These are phyloP conservation scores for Naganishia friedmannii DNA, from an alignment of 768 basidiomycete genomes.

Conservation along the genomic window DNA sequence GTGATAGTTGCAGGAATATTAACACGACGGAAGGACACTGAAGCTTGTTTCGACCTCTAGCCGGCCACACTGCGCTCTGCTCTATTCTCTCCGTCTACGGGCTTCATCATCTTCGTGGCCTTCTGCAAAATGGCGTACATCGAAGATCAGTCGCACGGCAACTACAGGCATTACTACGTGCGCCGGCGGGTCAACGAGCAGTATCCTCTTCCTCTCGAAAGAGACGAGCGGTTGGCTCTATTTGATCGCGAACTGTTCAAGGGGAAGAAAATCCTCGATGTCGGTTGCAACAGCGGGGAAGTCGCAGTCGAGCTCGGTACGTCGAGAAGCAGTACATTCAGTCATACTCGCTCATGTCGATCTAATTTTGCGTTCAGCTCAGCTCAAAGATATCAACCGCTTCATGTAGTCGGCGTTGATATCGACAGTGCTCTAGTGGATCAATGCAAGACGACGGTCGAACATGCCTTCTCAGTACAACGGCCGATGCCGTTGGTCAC, in stretches of 20 bases:
- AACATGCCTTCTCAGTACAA: conserved; percentile 28
- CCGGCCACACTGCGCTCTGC: too few relatives aligned
- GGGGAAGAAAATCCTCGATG: conserved; percentile 26
- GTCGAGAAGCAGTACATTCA: neutral
- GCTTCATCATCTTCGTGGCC: neutral
- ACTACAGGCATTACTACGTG: conserved; percentile 33
- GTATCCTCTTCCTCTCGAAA: conserved; percentile 9
- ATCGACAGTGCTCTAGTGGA: conserved; percentile 64
- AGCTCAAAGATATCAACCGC: conserved; percentile 28
- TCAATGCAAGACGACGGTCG: conserved; percentile 24
- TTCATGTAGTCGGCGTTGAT: conserved; percentile 30
- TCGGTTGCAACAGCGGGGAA: conserved; percentile 33
- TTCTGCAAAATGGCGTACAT: conserved; percentile 20
- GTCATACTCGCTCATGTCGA: neutral
- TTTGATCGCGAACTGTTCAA: conserved; percentile 16
- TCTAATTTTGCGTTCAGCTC: neutral
- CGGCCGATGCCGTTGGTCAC: neutral
- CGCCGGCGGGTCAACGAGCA: conserved; percentile 28
- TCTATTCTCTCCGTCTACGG: neutral
- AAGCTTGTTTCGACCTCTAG: too few relatives aligned
- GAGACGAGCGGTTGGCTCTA: conserved; percentile 29
- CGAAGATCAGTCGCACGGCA: conserved; percentile 30
- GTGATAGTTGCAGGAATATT: too few relatives aligned
- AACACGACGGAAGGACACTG: too few relatives aligned
- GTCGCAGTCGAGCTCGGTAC: conserved; percentile 33